These are phyloP conservation scores for Pisolithus microcarpus DNA, from an alignment of 768 basidiomycete species.

Conservation along the genomic window DNA sequence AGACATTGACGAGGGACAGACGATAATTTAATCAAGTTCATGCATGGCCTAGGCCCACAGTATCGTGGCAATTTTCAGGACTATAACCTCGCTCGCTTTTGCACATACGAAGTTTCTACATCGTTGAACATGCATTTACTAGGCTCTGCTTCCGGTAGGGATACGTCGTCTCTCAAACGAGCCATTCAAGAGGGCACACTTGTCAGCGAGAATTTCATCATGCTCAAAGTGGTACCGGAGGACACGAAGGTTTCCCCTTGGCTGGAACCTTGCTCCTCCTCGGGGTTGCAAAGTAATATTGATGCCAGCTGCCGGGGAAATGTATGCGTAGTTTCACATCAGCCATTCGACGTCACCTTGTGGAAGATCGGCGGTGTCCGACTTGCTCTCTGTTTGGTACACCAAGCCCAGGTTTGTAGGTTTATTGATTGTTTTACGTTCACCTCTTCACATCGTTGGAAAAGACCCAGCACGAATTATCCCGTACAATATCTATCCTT, in stretches of 20 bases:
- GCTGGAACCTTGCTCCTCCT: constrained; percentile 4
- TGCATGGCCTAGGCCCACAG: constrained; percentile 77
- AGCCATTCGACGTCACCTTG: constrained; percentile 63
- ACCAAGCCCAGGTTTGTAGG: constrained; percentile 58
- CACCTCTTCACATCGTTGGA: background rate
- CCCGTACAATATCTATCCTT: constrained; percentile 62
- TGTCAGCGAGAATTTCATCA: constrained; percentile 32
- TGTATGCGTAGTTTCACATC: constrained; percentile 52
- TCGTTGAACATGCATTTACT: constrained; percentile 75
- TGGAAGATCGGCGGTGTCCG: constrained; percentile 83
- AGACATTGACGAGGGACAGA: constrained; percentile 31
- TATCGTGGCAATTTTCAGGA: constrained; percentile 76
- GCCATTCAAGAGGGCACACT: constrained; percentile 36
- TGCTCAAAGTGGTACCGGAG: constrained; percentile 34
- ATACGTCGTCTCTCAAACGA: constrained; percentile 29
- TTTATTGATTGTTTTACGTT: background rate
- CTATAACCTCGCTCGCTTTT: constrained; percentile 55
- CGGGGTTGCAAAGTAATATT: background rate
- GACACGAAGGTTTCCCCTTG: constrained; percentile 11
- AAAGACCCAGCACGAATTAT: constrained; percentile 72
- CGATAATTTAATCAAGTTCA: constrained; percentile 65
- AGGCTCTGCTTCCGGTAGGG: constrained; percentile 38
- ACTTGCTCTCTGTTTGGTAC: constrained; percentile 64
- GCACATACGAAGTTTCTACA: constrained; percentile 81
- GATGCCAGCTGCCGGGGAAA: constrained; percentile 35